Conservation (phyloP, 208 protist species). For the Phytomonas sp. region DNA sequence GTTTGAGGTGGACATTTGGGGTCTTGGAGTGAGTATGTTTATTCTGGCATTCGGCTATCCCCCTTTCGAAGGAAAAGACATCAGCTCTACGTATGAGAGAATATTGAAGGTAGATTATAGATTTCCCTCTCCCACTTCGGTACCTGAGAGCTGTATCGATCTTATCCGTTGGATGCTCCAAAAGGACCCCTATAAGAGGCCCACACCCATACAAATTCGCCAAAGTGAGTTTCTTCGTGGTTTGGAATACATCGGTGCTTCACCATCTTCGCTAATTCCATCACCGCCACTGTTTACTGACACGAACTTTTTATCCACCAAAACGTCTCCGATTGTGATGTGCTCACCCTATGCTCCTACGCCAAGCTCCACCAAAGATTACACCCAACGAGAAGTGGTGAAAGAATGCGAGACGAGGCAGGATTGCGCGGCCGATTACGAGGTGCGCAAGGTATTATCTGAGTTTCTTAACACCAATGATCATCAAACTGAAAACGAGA, state of each 20-base stretch:
- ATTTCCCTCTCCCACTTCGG: slow-evolving; percentile 56
- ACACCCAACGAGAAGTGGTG: not conserved
- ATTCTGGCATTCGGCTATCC: slow-evolving; percentile 74
- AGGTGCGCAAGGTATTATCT: slow-evolving; percentile 9
- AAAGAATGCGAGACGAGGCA: slow-evolving; percentile 1
- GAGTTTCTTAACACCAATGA: slow-evolving; percentile 19
- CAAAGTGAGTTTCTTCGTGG: slow-evolving; percentile 10
- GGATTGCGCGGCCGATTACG: slow-evolving; percentile 4
- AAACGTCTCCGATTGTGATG: too few relatives aligned
- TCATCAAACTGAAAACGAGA: slow-evolving; percentile 4
- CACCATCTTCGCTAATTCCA: too few relatives aligned
- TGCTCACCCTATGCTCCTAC: not conserved
- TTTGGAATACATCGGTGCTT: not conserved
- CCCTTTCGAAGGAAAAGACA: slow-evolving; percentile 76
- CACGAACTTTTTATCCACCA: too few relatives aligned
- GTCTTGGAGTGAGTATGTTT: slow-evolving; percentile 89
- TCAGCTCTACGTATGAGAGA: slow-evolving; percentile 40
- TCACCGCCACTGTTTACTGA: too few relatives aligned
- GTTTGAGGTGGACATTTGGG: slow-evolving; percentile 93
- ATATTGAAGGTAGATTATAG: slow-evolving; percentile 51
- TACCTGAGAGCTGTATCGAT: slow-evolving; percentile 55
- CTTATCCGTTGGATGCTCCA: slow-evolving; percentile 84
- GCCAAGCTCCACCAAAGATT: not conserved
- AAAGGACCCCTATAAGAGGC: slow-evolving; percentile 47
- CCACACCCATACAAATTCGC: slow-evolving; percentile 5